Evolutionary conservation across 164 flowering plant genomes (phyloP).

Genomic region (Akebia trifoliata): DNA sequence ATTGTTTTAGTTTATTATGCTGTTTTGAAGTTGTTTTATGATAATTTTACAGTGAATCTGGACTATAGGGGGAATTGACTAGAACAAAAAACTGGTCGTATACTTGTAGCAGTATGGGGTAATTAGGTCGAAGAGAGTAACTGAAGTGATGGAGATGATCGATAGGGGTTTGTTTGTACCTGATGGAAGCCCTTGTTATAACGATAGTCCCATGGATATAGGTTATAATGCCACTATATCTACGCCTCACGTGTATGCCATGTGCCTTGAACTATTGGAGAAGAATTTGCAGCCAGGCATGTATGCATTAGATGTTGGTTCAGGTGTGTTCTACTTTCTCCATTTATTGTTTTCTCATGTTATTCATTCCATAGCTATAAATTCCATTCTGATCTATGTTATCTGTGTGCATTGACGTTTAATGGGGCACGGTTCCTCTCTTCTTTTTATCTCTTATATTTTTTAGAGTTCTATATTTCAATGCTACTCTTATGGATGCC

Average conservation of each 20-base stretch:
- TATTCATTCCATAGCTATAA: too few species aligned
- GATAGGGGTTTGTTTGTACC: slow-evolving; percentile 91
- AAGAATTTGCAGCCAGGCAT: slow-evolving; percentile 86
- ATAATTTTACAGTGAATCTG: slow-evolving; percentile 46
- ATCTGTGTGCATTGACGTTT: too few species aligned
- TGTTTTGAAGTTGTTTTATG: slow-evolving; percentile 13
- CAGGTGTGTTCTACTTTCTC: slow-evolving; percentile 54
- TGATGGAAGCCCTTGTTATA: slow-evolving; percentile 55
- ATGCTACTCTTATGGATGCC: too few species aligned
- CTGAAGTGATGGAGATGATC: slow-evolving; percentile 74
- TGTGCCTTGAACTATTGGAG: slow-evolving; percentile 78
- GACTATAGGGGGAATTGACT: slow-evolving; percentile 35
- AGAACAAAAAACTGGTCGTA: slow-evolving; percentile 64
- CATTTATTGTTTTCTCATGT: neutral
- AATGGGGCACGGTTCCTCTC: too few species aligned
- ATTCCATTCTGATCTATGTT: slow-evolving; percentile 1
- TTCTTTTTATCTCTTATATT: too few species aligned
- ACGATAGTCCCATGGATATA: slow-evolving; percentile 79
- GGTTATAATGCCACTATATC: slow-evolving; percentile 97
- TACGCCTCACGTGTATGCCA: slow-evolving; percentile 99
- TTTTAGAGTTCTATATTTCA: too few species aligned
- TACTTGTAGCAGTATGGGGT: slow-evolving; percentile 64
- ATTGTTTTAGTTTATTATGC: too few species aligned
- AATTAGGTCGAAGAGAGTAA: slow-evolving; percentile 59
- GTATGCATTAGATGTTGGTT: slow-evolving; percentile 93